These are phyloP conservation scores for Pseudogymnoascus sp. DNA, from an alignment of 2,329 filamentous ascomycete species.

Conservation along the genomic window DNA sequence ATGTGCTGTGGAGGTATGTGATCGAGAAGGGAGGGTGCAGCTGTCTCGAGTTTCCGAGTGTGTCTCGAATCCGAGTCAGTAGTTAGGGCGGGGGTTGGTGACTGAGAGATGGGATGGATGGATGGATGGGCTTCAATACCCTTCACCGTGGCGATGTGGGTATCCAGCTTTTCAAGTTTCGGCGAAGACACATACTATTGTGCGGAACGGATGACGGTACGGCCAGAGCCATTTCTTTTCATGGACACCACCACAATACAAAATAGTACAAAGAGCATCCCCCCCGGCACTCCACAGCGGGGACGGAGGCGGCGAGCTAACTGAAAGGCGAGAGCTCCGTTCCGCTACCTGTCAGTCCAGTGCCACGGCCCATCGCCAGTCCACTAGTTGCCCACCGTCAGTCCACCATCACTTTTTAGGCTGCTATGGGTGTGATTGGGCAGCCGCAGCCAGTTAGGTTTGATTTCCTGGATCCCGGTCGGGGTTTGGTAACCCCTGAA, in stretches of 20 bases:
- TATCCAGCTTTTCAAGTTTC: neutral
- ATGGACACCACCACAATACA: neutral
- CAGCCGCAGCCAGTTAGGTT: neutral
- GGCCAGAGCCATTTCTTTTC: neutral
- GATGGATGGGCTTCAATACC: neutral
- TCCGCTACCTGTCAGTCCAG: neutral
- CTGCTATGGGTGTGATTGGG: neutral
- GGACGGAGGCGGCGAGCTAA: neutral
- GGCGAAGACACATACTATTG: neutral
- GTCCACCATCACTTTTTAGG: neutral
- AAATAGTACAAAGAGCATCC: neutral
- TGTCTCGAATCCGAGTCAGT: neutral
- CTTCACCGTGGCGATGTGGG: neutral
- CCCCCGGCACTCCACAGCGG: neutral
- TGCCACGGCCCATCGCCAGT: neutral
- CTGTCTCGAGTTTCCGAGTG: neutral
- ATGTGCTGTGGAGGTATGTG: neutral
- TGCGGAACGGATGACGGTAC: neutral
- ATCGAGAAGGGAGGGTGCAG: neutral
- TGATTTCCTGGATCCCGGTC: neutral
- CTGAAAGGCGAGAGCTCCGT: neutral
- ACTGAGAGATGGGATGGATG: neutral
- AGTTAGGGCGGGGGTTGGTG: neutral
- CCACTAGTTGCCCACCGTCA: neutral
- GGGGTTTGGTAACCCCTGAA: neutral